Conservation (phyloP, 2,329 filamentous ascomycete species). For the Apiospora koreana region DNA sequence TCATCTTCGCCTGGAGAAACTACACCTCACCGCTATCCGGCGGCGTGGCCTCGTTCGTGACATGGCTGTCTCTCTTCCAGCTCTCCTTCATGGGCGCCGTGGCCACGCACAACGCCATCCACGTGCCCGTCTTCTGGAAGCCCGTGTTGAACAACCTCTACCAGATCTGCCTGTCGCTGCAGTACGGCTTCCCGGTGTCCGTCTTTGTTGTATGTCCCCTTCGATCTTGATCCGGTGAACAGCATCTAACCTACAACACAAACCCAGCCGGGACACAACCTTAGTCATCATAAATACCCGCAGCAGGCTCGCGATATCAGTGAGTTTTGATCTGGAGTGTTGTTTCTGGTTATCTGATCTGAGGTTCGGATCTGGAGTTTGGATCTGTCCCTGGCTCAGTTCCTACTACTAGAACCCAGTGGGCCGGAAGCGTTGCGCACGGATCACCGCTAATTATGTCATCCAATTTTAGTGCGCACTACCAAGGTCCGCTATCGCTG, state of each 20-base stretch:
- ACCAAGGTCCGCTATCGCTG: constrained; percentile 17
- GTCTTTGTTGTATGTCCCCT: constrained; percentile 13
- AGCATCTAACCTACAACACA: too few relatives aligned
- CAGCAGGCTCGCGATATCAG: constrained; percentile 19
- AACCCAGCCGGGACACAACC: constrained; percentile 14
- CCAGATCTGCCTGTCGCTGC: constrained; percentile 17
- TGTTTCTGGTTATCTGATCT: too few relatives aligned
- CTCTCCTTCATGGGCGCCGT: constrained; percentile 20
- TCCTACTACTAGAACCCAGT: background rate
- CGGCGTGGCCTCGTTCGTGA: constrained; percentile 14
- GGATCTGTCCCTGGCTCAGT: background rate
- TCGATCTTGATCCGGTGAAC: too few relatives aligned
- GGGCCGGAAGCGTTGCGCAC: background rate
- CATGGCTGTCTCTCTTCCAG: constrained; percentile 16
- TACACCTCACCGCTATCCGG: constrained; percentile 15
- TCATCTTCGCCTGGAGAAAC: constrained; percentile 15
- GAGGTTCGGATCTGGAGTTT: constrained; percentile 3
- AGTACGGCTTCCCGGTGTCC: constrained; percentile 17
- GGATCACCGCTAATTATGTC: background rate
- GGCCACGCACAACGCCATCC: constrained; percentile 18
- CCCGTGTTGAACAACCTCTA: constrained; percentile 14
- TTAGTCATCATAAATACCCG: constrained; percentile 18
- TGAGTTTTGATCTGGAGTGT: constrained; percentile 16
- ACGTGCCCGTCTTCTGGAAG: constrained; percentile 15
- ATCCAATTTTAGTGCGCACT: constrained; percentile 14